These are phyloP conservation scores for Phytophthora quininea DNA, from an alignment of 352 stramenopile species.

Conservation along the genomic window DNA sequence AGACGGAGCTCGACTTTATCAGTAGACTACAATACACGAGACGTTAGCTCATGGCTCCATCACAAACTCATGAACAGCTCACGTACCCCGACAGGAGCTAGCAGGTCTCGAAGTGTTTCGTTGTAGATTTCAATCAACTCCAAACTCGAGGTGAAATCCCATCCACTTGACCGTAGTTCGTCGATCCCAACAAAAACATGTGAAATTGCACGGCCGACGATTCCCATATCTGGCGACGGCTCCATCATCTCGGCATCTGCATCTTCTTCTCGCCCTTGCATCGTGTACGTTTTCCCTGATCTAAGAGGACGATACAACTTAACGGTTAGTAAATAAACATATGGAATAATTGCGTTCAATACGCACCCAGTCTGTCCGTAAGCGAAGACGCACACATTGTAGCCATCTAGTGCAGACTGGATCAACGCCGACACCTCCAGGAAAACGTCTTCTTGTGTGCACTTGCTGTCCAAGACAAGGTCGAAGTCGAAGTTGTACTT, in stretches of 20 bases:
- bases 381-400: conserved; percentile 97
- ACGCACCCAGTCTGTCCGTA: conserved; percentile 85
- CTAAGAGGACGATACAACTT: conserved; percentile 25
- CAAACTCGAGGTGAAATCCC: conserved; percentile 72
- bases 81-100: conserved; percentile 69
- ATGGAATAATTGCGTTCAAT: background rate
- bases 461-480: conserved; percentile 94
- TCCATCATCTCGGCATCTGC: conserved; percentile 39
- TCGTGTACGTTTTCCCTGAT: conserved; percentile 90
- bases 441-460: conserved; percentile 97
- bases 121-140: conserved; percentile 98
- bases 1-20: conserved; percentile 79
- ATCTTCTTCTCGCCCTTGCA: conserved; percentile 73
- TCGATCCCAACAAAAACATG: conserved; percentile 80
- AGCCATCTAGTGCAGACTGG: conserved; percentile 95
- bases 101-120: conserved; percentile 94
- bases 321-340: background rate
- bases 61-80: background rate
- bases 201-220: conserved; percentile 77
- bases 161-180: conserved; percentile 67
- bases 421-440: conserved; percentile 95
- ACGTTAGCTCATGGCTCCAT: conserved; percentile 4
- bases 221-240: conserved; percentile 68
- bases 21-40: conserved; percentile 35
- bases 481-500: conserved; percentile 97